Percentiles rank a stretch among this genome's conserved stretches.
phyloP scores from a whole-genome alignment of 495 filamentous ascomycete species.

The Talaromyces thailandensis region DNA sequence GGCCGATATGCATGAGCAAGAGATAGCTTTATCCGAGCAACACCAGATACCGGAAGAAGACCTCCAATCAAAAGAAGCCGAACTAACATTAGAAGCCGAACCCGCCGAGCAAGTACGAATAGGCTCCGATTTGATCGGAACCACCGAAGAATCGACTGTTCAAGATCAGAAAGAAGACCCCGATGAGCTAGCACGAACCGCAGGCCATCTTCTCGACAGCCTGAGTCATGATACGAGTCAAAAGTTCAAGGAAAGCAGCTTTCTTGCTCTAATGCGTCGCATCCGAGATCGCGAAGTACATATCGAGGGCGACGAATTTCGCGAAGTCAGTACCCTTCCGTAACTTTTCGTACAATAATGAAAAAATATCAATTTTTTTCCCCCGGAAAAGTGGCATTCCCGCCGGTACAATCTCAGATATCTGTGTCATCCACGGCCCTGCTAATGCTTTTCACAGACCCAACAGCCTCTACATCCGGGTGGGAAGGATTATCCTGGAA shows the following conservation, averaged over 20 bases:
- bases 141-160: constrained; percentile 15
- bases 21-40: constrained; percentile 7
- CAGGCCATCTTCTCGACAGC: constrained; percentile 60
- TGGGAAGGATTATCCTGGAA: constrained; percentile 35
- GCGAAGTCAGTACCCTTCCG: constrained; percentile 45
- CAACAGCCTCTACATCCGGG: constrained; percentile 44
- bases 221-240: constrained; percentile 55
- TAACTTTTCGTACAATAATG: constrained; percentile 16
- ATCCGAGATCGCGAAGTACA: constrained; percentile 46
- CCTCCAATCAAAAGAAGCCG: neutral
- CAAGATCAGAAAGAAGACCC: constrained; percentile 56
- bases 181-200: constrained; percentile 63
- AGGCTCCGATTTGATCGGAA: constrained; percentile 42
- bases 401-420: constrained; percentile 27
- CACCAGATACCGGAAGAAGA: constrained; percentile 7
- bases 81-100: neutral
- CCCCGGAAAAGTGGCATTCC: constrained; percentile 24
- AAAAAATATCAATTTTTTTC: constrained; percentile 10
- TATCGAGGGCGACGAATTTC: constrained; percentile 44
- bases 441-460: constrained; percentile 29
- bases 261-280: constrained; percentile 66
- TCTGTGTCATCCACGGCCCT: constrained; percentile 23
- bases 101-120: constrained; percentile 28
- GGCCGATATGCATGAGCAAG: constrained; percentile 28
- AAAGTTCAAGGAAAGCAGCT: constrained; percentile 73